Evolutionary conservation across 306 rosid genomes (phyloP).

Genomic region (Cucumis cinereus): DNA sequence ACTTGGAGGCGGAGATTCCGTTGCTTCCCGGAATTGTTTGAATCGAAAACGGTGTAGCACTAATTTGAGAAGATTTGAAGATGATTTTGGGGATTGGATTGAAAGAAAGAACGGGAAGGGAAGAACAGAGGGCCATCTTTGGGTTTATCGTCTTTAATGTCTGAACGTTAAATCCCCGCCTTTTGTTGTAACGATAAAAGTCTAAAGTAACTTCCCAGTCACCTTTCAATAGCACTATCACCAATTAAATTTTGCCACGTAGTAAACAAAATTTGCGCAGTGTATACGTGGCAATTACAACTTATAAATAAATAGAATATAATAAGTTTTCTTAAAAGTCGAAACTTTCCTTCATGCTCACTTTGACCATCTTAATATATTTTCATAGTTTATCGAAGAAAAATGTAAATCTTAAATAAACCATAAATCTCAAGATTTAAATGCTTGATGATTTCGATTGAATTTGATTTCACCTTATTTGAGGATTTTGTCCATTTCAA

Average conservation of each 20-base stretch:
- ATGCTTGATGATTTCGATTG: too few relatives aligned
- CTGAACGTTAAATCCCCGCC: slow-evolving; percentile 13
- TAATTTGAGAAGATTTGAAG: slow-evolving; percentile 10
- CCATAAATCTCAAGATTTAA: too few relatives aligned
- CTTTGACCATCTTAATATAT: too few relatives aligned
- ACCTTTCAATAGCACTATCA: too few relatives aligned
- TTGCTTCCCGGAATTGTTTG: neutral
- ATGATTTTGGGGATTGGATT: slow-evolving; percentile 21
- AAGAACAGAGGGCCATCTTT: slow-evolving; percentile 47
- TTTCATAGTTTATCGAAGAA: too few relatives aligned
- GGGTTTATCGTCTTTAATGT: slow-evolving; percentile 11
- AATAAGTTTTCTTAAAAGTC: too few relatives aligned
- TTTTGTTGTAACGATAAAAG: slow-evolving; percentile 2
- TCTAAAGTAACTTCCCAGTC: neutral
- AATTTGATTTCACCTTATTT: too few relatives aligned
- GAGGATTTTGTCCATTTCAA: too few relatives aligned
- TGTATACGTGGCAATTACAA: neutral
- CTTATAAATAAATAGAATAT: too few relatives aligned
- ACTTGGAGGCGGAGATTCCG: slow-evolving; percentile 1
- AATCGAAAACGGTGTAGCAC: slow-evolving; percentile 6
- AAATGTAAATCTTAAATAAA: too few relatives aligned
- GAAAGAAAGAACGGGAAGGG: slow-evolving; percentile 29
- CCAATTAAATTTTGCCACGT: neutral
- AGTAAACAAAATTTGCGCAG: neutral
- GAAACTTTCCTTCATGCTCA: too few relatives aligned